Conservation (phyloP, 2,329 filamentous ascomycete species). For the Diaporthe sp. region DNA sequence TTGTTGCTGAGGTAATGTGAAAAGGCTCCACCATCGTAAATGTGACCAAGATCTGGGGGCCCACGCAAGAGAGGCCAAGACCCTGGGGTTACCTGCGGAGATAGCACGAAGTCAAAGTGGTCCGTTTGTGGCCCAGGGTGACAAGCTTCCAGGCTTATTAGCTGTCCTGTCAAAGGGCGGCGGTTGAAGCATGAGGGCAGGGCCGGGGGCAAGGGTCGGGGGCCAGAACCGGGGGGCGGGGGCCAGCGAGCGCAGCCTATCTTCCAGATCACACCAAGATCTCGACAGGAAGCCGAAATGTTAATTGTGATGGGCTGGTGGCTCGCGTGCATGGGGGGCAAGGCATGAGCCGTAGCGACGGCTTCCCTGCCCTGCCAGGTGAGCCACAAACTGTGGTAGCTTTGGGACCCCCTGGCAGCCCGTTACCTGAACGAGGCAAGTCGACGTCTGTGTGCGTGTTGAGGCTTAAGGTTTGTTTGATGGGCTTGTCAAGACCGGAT, state of each 20-base stretch:
- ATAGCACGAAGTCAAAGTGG: slow-evolving; percentile 25
- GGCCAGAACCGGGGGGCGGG: background rate
- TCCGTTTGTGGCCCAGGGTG: slow-evolving; percentile 17
- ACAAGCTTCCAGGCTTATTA: slow-evolving; percentile 27
- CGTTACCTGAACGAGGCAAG: slow-evolving; percentile 8
- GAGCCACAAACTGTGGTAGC: background rate
- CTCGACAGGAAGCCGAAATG: slow-evolving; percentile 22
- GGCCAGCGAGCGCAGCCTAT: background rate
- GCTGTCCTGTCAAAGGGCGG: slow-evolving; percentile 13
- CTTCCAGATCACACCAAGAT: slow-evolving; percentile 25
- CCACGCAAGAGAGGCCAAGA: background rate
- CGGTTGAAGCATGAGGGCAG: slow-evolving; percentile 3
- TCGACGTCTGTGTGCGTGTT: slow-evolving; percentile 14
- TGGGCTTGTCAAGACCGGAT: slow-evolving; percentile 23
- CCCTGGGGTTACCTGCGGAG: slow-evolving; percentile 2
- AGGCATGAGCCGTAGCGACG: slow-evolving; percentile 7
- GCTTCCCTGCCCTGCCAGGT: background rate
- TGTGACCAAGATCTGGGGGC: slow-evolving; percentile 11
- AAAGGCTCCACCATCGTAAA: background rate
- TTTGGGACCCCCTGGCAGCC: background rate
- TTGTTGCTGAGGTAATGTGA: background rate
- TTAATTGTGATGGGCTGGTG: slow-evolving; percentile 20
- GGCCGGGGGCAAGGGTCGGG: background rate
- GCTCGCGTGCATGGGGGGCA: slow-evolving; percentile 11
- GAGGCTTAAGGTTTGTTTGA: slow-evolving; percentile 24